Percentiles rank a stretch among this genome's conserved stretches.
phyloP scores from a whole-genome alignment of 495 filamentous ascomycete genomes.

The Pyronema domesticum region DNA sequence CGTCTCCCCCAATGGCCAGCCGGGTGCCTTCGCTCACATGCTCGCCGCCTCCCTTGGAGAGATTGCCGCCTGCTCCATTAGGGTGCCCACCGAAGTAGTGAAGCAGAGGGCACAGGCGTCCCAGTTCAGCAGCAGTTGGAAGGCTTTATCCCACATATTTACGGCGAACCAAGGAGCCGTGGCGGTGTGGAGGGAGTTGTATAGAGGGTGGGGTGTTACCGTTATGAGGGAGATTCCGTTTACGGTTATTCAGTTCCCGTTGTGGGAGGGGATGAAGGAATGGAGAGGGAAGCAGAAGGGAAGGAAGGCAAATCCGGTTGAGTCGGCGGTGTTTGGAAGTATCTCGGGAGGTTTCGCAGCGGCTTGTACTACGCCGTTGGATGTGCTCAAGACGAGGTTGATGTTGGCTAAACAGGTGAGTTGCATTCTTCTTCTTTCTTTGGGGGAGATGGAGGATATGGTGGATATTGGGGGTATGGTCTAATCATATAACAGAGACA shows the following conservation, averaged over 20 bases:
- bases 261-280: constrained; percentile 86
- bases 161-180: constrained; percentile 28
- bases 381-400: constrained; percentile 90
- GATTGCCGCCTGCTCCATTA: constrained; percentile 75
- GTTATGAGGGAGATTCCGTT: constrained; percentile 94
- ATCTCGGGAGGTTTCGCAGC: constrained; percentile 72
- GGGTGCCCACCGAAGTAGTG: constrained; percentile 89
- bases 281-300: constrained; percentile 13
- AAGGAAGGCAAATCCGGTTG: constrained; percentile 44
- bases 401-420: constrained; percentile 53
- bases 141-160: constrained; percentile 53
- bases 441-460: not conserved
- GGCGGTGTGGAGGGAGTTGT: constrained; percentile 56
- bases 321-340: constrained; percentile 75
- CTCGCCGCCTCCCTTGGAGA: constrained; percentile 76
- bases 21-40: constrained; percentile 46
- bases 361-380: constrained; percentile 75
- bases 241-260: constrained; percentile 86
- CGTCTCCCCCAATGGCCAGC: constrained; percentile 23
- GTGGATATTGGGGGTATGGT: not conserved
- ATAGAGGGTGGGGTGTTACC: constrained; percentile 78
- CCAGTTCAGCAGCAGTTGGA: constrained; percentile 43
- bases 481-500: constrained; percentile 13
- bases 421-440: not conserved
- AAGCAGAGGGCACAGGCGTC: constrained; percentile 90